Evolutionary conservation across 1,284 basidiomycete genomes (phyloP).

Genomic region (Austroboletus rostrupii): DNA sequence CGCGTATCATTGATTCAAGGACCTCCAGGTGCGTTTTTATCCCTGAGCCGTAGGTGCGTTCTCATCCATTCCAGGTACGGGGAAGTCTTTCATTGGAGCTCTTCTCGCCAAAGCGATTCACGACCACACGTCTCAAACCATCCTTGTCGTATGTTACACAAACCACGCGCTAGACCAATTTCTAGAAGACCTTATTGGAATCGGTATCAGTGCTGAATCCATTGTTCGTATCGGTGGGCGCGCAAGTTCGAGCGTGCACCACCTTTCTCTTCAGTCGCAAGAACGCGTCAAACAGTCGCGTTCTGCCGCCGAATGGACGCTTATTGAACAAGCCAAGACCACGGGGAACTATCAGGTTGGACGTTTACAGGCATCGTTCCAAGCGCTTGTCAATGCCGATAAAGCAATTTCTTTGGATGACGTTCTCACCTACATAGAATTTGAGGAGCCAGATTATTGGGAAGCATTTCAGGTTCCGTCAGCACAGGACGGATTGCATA

Average conservation of each 20-base stretch:
- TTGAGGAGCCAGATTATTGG: conserved; percentile 40
- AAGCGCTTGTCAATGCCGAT: conserved; percentile 25
- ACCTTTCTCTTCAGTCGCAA: conserved; percentile 33
- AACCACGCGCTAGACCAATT: conserved; percentile 68
- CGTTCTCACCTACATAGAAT: conserved; percentile 42
- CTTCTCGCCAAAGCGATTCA: conserved; percentile 32
- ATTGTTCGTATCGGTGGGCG: conserved; percentile 35
- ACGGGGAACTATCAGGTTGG: conserved; percentile 20
- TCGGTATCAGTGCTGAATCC: conserved; percentile 42
- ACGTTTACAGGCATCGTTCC: conserved; percentile 33
- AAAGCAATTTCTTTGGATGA: conserved; percentile 20
- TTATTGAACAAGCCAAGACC: conserved; percentile 37
- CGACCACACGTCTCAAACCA: conserved; percentile 40
- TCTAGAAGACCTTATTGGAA: conserved; percentile 51
- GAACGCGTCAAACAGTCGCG: conserved; percentile 11
- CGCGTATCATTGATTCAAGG: not conserved
- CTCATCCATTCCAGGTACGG: not conserved
- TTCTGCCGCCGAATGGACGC: conserved; percentile 32
- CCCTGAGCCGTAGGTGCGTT: not conserved
- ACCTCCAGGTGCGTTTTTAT: not conserved
- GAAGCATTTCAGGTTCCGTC: conserved; percentile 47
- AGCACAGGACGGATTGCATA: conserved; percentile 39
- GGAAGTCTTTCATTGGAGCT: not conserved
- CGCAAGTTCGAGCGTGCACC: conserved; percentile 27
- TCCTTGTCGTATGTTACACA: conserved; percentile 63